Evolutionary conservation across 805 yeast genomes (phyloP).

Genomic region (Kazachstania taianensis): DNA sequence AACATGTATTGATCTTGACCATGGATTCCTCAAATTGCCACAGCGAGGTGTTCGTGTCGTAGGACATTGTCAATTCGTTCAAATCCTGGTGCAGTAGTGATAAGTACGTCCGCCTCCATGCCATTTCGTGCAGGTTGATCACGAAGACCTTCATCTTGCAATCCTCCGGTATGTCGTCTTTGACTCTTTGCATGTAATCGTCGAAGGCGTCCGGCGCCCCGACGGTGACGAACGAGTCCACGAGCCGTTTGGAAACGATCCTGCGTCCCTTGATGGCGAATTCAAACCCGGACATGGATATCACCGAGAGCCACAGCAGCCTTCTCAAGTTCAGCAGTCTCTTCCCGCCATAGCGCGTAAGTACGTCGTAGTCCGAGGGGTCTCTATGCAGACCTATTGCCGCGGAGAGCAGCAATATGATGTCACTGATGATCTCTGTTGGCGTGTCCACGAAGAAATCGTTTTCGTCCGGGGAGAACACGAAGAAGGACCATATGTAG

Average conservation of each 20-base stretch:
- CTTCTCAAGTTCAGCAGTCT: conserved; percentile 22
- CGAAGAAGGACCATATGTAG: conserved; percentile 27
- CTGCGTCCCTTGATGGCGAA: conserved; percentile 23
- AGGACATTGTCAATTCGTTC: conserved; percentile 16
- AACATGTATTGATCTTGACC: conserved; percentile 10
- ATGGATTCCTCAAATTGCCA: conserved; percentile 12
- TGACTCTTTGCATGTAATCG: conserved; percentile 14
- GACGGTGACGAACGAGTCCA: conserved; percentile 15
- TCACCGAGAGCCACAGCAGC: conserved; percentile 22
- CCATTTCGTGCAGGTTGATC: conserved; percentile 15
- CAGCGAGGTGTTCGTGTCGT: conserved; percentile 9
- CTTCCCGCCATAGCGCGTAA: conserved; percentile 8
- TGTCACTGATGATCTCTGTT: conserved; percentile 23
- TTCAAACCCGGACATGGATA: conserved; percentile 18
- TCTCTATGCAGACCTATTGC: conserved; percentile 28
- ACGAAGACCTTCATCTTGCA: conserved; percentile 5
- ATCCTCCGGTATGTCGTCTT: conserved; percentile 9
- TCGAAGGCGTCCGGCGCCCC: conserved; percentile 12
- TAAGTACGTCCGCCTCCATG: conserved; percentile 18
- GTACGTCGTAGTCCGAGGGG: conserved; percentile 20
- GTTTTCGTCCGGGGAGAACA: conserved; percentile 28
- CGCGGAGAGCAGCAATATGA: conserved; percentile 20
- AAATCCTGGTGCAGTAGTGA: conserved; percentile 17
- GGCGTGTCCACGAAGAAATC: conserved; percentile 27
- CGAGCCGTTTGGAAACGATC: conserved; percentile 7